Base-by-base conservation (phyloP, 306 rosid genomes). In the Quercus variabilis region DNA sequence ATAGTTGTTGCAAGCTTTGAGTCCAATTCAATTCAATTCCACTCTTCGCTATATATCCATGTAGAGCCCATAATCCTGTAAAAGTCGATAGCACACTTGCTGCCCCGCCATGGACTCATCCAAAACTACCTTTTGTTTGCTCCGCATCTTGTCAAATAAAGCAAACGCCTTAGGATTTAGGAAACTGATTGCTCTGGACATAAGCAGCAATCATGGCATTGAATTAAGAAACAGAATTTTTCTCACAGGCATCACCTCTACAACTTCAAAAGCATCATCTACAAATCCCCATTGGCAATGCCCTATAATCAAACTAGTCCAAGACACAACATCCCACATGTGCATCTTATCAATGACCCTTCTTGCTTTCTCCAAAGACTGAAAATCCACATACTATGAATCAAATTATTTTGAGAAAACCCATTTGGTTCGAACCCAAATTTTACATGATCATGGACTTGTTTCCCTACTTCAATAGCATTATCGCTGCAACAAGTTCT, bases 11-110 rank as follows among this genome's bases (percentile, higher is more conserved):
- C 97, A 6, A 90, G 92, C 74, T 87, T 87, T 0, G 86, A 59
- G 82, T 90, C 93, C 73, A 92, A 76, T 57, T 86, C 8, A 33
- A 5, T 33, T 33, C 83, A 76, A 89, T 80, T 76, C 83, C 90
- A 70, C 63, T 84, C 26, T 43, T 85, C 81, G 83, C 81, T 4
- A 89, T 85, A 41, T 46, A 73, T 20, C 59, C 43, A 78, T 90
- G 94, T 60, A 92, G 78, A 69, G 91, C 91, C 71, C 93, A 93
- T 33, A 89, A 67, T 65, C 90, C 90, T 12, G 90, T 83, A 62
- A 92, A 90, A 57, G 92, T 92, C 56, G 87, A 83, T 49, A 92
- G 65, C 90, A 92, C 87, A 60, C 84, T 90, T 56, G 92, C 91
- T 6, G 93, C 89, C 55, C 87, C 80, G 73, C 41, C 41, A 6